Evolutionary conservation across 2,329 filamentous ascomycete genomes (phyloP).

Genomic region (Ophiostoma sp.): DNA sequence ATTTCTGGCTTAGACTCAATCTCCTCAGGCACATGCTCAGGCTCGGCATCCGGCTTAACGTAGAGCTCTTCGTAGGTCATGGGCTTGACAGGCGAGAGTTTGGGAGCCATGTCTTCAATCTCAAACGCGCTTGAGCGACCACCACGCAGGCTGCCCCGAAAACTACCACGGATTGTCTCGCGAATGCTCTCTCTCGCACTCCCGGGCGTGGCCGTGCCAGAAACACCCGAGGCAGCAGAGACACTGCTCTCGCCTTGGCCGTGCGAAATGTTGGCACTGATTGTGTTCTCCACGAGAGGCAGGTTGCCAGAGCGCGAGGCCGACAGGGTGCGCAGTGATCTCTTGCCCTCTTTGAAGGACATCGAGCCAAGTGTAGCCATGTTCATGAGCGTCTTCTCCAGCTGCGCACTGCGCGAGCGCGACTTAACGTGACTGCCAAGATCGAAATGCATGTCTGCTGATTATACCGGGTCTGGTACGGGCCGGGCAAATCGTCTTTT

Average conservation of each 20-base stretch:
- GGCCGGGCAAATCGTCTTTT: background rate
- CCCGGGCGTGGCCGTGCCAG: background rate
- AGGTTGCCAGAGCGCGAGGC: slow-evolving; percentile 36
- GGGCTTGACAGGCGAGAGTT: slow-evolving; percentile 40
- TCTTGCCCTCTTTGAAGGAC: slow-evolving; percentile 25
- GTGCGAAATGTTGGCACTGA: background rate
- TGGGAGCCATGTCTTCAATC: slow-evolving; percentile 44
- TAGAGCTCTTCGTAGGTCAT: slow-evolving; percentile 47
- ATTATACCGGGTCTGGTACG: background rate
- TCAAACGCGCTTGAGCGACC: slow-evolving; percentile 46
- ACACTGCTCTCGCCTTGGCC: slow-evolving; percentile 11
- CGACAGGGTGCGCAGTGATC: slow-evolving; percentile 30
- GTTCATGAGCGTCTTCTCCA: slow-evolving; percentile 36
- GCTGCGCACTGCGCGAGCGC: slow-evolving; percentile 47
- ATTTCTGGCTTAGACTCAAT: background rate
- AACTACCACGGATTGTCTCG: background rate
- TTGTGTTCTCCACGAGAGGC: slow-evolving; percentile 33
- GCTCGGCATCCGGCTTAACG: slow-evolving; percentile 28
- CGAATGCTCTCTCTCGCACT: slow-evolving; percentile 11
- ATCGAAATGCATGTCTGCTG: slow-evolving; percentile 37
- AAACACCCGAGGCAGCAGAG: background rate
- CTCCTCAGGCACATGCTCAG: background rate
- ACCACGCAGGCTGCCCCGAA: slow-evolving; percentile 28
- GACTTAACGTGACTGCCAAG: slow-evolving; percentile 42
- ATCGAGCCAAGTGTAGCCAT: slow-evolving; percentile 21